Evolutionary conservation across 2,329 filamentous ascomycete genomes (phyloP).

Genomic region (Phyllosticta citrichinensis): DNA sequence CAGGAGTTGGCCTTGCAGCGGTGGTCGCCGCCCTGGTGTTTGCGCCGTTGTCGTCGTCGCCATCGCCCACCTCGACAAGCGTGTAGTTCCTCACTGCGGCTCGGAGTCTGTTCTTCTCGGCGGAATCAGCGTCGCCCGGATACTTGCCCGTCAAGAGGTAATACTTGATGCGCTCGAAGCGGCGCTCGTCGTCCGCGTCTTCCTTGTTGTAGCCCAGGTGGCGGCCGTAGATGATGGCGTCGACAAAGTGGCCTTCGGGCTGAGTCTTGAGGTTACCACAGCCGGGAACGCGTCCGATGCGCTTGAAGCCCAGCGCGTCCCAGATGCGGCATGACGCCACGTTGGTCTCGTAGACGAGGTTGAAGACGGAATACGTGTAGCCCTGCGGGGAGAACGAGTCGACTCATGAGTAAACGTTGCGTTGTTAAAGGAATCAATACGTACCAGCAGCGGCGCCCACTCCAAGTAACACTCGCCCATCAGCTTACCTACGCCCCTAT

Average conservation of each 20-base stretch:
- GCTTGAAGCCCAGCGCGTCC: slow-evolving; percentile 87
- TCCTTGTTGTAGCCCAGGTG: slow-evolving; percentile 55
- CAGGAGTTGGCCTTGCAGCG: neutral
- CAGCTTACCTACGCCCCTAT: slow-evolving; percentile 40
- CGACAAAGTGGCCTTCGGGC: slow-evolving; percentile 35
- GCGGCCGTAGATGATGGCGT: slow-evolving; percentile 51
- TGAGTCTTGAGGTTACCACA: slow-evolving; percentile 41
- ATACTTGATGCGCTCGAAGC: slow-evolving; percentile 97
- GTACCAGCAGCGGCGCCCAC: slow-evolving; percentile 41
- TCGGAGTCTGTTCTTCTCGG: slow-evolving; percentile 88
- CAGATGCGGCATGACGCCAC: slow-evolving; percentile 83
- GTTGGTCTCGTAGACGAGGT: slow-evolving; percentile 89
- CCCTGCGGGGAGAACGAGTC: slow-evolving; percentile 38
- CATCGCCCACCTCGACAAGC: slow-evolving; percentile 43
- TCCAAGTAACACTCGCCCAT: slow-evolving; percentile 44
- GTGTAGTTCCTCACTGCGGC: slow-evolving; percentile 95
- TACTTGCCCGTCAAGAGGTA: slow-evolving; percentile 94
- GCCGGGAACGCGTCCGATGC: slow-evolving; percentile 66
- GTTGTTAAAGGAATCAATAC: slow-evolving; percentile 8
- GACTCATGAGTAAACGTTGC: neutral
- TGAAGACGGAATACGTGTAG: slow-evolving; percentile 89
- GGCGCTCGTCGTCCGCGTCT: slow-evolving; percentile 83
- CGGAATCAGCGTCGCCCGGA: slow-evolving; percentile 82
- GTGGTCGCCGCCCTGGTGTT: slow-evolving; percentile 7
- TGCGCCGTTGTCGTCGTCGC: slow-evolving; percentile 11